Percentiles rank a stretch among this genome's conserved stretches.
These are phyloP conservation scores for Pestalotiopsis sp. DNA, from an alignment of 2,329 filamentous ascomycete genomes.

Conservation along the genomic window DNA sequence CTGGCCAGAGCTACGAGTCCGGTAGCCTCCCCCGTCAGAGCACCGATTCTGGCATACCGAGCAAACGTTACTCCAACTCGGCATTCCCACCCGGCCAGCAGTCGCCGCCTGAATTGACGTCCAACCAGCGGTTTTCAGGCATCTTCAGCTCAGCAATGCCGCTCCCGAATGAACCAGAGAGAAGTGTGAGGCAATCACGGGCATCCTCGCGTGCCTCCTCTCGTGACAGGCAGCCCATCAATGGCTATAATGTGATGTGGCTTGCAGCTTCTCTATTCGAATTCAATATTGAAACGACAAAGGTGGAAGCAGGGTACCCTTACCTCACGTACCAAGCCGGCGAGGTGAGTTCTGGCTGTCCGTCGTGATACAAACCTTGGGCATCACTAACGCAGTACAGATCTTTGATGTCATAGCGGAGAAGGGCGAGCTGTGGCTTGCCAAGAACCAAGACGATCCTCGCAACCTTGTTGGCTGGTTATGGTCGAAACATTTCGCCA, in stretches of 20 bases:
- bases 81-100: slow-evolving; percentile 47
- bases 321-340: slow-evolving; percentile 95
- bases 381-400: slow-evolving; percentile 34
- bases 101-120: slow-evolving; percentile 28
- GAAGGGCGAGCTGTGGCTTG: slow-evolving; percentile 96
- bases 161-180: slow-evolving; percentile 65
- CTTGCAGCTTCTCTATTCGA: slow-evolving; percentile 92
- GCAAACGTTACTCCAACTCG: slow-evolving; percentile 55
- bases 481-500: slow-evolving; percentile 97
- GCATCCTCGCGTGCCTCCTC: slow-evolving; percentile 62
- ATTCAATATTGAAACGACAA: slow-evolving; percentile 92
- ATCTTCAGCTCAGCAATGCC: slow-evolving; percentile 88
- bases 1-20: slow-evolving; percentile 61
- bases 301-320: slow-evolving; percentile 90
- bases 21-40: slow-evolving; percentile 50
- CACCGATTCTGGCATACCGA: slow-evolving; percentile 47
- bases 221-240: slow-evolving; percentile 53
- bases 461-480: slow-evolving; percentile 87
- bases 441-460: slow-evolving; percentile 92
- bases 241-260: slow-evolving; percentile 77
- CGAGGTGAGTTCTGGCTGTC: slow-evolving; percentile 57
- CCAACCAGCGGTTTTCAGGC: slow-evolving; percentile 64
- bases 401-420: slow-evolving; percentile 92
- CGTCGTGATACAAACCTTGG: neutral
- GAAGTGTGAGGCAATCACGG: slow-evolving; percentile 52